Base-by-base conservation (phyloP, 1,284 basidiomycete species). In the Puccinia triticina region DNA sequence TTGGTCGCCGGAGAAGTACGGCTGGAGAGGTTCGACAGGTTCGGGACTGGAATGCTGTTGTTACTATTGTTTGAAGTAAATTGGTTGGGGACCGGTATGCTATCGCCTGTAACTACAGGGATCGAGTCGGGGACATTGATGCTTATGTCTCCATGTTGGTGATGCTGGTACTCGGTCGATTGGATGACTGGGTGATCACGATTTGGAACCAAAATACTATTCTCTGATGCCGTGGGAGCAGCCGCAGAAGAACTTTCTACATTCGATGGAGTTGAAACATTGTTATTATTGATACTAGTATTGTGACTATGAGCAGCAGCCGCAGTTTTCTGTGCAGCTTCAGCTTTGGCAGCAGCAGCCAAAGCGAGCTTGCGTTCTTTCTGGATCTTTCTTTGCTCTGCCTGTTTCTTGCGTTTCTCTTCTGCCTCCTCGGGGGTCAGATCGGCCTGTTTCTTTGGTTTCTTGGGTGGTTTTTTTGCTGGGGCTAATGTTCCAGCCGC, bases 41-140 rank as follows among this genome's bases (percentile, higher is more conserved):
- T 64, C 21, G 79, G 79, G 18, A 81, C 79, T 14, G 79, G 79
- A 37, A 81, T 81, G 29, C 79, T 81, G 40, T 55, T 71, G 67
- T 48, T 75, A 21, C 3, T 37, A 34, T 64, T 76, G 57, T 29
- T 81, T 32, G 26, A 73, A 26, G 50, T 37, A 40, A 78, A 66
- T 46, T 78, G 77, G 50, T 79, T 71, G 48, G 64, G 77, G 21
- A 77, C 75, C 14, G 46, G 61, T 66, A 77, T 77, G 29, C 75
- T 77, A 67, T 77, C 43, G 43, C 43, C 29, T 37, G 43, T 32
- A 2, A 43, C 40, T 14, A 79, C 77, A n/a, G 77, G 48, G 21
- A 79, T 79, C 10, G 66, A 59, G 48, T 37, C 61, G 23, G 61
- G 46, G 12, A 67, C 79, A 66, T 71, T 32, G 48, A 82, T 74